These are phyloP conservation scores for Crinitomyces ghanaensis DNA, from an alignment of 805 yeast genomes.

Conservation along the genomic window DNA sequence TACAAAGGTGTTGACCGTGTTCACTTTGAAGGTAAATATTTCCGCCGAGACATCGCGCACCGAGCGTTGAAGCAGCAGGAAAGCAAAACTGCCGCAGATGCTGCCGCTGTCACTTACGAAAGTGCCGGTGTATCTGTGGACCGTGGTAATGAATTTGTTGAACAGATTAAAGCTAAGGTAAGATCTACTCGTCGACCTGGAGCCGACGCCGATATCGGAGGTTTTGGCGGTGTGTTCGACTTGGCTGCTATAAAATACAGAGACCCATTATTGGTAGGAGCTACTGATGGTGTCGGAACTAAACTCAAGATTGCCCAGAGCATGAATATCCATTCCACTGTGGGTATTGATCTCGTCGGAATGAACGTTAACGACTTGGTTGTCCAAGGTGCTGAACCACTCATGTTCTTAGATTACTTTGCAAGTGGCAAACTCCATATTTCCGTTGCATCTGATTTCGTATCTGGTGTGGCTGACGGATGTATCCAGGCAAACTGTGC, in stretches of 20 bases:
- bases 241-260: constrained; percentile 75
- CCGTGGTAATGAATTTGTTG: constrained; percentile 82
- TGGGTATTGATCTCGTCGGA: constrained; percentile 96
- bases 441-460: constrained; percentile 74
- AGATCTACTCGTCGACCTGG: constrained; percentile 91
- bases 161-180: constrained; percentile 80
- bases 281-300: constrained; percentile 99
- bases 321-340: constrained; percentile 85
- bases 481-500: constrained; percentile 95
- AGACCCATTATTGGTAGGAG: constrained; percentile 76
- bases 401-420: constrained; percentile 88
- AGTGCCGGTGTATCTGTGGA: constrained; percentile 97
- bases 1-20: constrained; percentile 76
- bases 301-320: constrained; percentile 90
- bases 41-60: constrained; percentile 90
- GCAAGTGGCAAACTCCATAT: constrained; percentile 91
- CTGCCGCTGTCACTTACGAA: constrained; percentile 61
- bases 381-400: constrained; percentile 98
- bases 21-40: constrained; percentile 62
- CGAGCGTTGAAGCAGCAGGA: constrained; percentile 60
- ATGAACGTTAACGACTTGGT: constrained; percentile 97
- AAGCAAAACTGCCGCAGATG: neutral
- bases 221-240: constrained; percentile 96
- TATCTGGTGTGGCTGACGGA: constrained; percentile 92
- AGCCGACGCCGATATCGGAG: constrained; percentile 96